phyloP scores from a whole-genome alignment of 2,329 filamentous ascomycete species.

The Aspergillus tamarii region DNA sequence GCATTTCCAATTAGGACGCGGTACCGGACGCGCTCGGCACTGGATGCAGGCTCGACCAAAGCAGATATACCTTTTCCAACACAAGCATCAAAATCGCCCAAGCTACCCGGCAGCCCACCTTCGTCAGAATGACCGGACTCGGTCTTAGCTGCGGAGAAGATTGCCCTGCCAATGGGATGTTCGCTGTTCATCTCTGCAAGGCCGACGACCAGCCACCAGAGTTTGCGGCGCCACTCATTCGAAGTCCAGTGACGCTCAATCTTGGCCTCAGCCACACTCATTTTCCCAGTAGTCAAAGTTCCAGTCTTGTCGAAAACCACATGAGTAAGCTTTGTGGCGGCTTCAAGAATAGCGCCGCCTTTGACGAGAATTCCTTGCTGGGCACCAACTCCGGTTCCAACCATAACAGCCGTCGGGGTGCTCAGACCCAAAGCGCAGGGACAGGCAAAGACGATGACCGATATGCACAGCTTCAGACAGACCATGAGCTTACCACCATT shows the following conservation, averaged over 20 bases:
- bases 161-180: slow-evolving; percentile 91
- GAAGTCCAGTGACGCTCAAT: slow-evolving; percentile 71
- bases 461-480: slow-evolving; percentile 95
- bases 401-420: slow-evolving; percentile 97
- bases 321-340: slow-evolving; percentile 84
- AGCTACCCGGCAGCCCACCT: slow-evolving; percentile 75
- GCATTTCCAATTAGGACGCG: slow-evolving; percentile 83
- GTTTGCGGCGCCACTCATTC: slow-evolving; percentile 67
- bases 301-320: slow-evolving; percentile 96
- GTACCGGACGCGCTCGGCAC: slow-evolving; percentile 71
- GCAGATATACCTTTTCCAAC: slow-evolving; percentile 87
- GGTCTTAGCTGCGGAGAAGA: slow-evolving; percentile 73
- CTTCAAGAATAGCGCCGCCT: slow-evolving; percentile 88
- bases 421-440: slow-evolving; percentile 95
- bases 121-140: slow-evolving; percentile 74
- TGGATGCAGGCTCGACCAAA: slow-evolving; percentile 73
- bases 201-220: slow-evolving; percentile 96
- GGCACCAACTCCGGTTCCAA: slow-evolving; percentile 94
- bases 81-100: slow-evolving; percentile 80
- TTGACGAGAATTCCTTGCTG: slow-evolving; percentile 98
- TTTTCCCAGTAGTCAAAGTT: slow-evolving; percentile 90
- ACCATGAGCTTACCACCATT: slow-evolving; percentile 95
- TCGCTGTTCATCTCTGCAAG: slow-evolving; percentile 96
- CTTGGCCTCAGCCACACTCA: slow-evolving; percentile 79
- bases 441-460: slow-evolving; percentile 97